Conservation (phyloP, 345 rosid species). For the Turritis glabra region DNA sequence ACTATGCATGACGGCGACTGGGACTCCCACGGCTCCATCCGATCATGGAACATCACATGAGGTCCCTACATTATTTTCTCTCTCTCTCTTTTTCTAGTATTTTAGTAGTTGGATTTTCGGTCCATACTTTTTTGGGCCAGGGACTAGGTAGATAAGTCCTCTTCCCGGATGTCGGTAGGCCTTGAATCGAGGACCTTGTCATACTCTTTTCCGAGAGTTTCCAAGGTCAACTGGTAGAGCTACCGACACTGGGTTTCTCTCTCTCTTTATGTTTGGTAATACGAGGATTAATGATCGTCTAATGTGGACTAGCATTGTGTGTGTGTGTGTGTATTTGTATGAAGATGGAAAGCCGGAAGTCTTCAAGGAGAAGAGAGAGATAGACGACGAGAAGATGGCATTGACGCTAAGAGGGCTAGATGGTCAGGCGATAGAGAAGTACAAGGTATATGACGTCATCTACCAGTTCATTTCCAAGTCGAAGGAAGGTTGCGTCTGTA, state of each 20-base stretch:
- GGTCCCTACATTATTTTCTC: background rate
- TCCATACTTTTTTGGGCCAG: background rate
- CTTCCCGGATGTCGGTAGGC: background rate
- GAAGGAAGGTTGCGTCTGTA: constrained; percentile 17
- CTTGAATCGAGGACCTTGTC: background rate
- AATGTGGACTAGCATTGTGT: background rate
- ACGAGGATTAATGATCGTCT: background rate
- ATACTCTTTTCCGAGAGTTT: no score
- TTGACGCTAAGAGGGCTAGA: constrained; percentile 4
- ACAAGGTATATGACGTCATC: background rate
- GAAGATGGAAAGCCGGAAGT: constrained; percentile 25
- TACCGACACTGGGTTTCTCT: no score
- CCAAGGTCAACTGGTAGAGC: no score
- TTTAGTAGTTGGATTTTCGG: background rate
- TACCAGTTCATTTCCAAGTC: constrained; percentile 5
- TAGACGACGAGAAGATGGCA: constrained; percentile 15
- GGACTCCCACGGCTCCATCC: constrained; percentile 26
- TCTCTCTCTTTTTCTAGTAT: background rate
- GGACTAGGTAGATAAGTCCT: background rate
- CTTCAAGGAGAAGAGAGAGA: constrained; percentile 32
- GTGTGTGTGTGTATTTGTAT: background rate
- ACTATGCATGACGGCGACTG: constrained; percentile 23
- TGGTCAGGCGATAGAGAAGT: constrained; percentile 6
- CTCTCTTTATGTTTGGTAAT: background rate
- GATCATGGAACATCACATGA: constrained; percentile 13